Base-by-base conservation (phyloP, 371 early-diverging fungal species). In the Mortierella sp. region DNA sequence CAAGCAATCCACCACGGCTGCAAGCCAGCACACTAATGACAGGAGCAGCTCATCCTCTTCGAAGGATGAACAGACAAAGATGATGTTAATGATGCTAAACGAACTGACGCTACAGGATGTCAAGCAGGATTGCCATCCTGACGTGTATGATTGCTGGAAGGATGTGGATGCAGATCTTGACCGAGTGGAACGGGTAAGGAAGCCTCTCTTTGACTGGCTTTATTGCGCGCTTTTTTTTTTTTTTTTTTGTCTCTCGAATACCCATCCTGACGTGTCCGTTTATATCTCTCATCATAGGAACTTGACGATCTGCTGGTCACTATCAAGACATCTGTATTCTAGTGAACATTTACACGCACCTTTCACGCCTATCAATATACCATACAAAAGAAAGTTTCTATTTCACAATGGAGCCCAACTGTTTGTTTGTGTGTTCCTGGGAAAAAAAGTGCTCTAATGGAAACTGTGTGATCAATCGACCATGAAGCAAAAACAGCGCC, bases 281-380 rank as follows among this genome's bases (percentile, higher is more conserved):
- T 60, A 28, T 48, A 8, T 34, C 14, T 6, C 31, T 24, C 27
- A 9, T 28, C 30, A 2, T 65, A 76, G 78, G 78, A 76, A 55
- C 78, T 76, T 46, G 78, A 76, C 53, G 78, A 69, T 62, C 52
- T 76, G 58, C 51, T 76, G 71, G 67, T 70, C 52, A 70, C 66
- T 23, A 71, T 76, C 59, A 76, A 76, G 48, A 43, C 66, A 13
- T 70, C 78, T 39, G 31, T 56, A 34, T 48, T 76, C 26, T 73
- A 61, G 27, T 26, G 26, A 39, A 51, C 34, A 34, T 34, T 34
- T 10, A 34, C 34, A 34, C 34, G 34, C 34, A 34, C 34, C 4
- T 34, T 34, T 34, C 34, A 34, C 10, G 4, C 34, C 34, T 34
- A 7, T 34, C 10, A n/a, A n/a, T n/a, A n/a, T n/a, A n/a, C n/a